Percentiles rank a stretch among this genome's conserved stretches.
Evolutionary conservation across 2,329 filamentous ascomycete genomes (phyloP).

Genomic region (Aureobasidium sp.): DNA sequence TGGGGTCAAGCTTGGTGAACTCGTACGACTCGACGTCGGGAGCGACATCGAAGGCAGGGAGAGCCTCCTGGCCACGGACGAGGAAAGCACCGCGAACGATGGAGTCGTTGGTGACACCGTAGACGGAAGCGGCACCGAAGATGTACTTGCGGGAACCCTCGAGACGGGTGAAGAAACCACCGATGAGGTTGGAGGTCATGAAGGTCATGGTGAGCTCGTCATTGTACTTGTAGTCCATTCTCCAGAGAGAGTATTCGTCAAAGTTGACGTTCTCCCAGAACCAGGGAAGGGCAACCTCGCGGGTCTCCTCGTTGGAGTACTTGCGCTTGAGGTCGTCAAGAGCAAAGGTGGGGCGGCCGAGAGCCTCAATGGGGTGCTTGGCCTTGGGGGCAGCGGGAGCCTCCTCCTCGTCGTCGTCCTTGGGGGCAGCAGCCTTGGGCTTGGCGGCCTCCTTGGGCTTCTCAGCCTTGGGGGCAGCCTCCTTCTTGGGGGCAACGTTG

Average conservation of each 20-base stretch:
- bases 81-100: slow-evolving; percentile 95
- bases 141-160: slow-evolving; percentile 99
- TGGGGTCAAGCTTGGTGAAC: slow-evolving; percentile 96
- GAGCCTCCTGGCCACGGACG: slow-evolving; percentile 89
- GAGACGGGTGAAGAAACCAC: slow-evolving; percentile 97
- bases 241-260: slow-evolving; percentile 97
- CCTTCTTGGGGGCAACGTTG: slow-evolving; percentile 78
- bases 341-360: slow-evolving; percentile 81
- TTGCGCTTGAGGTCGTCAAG: slow-evolving; percentile 99
- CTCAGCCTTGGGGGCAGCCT: slow-evolving; percentile 62
- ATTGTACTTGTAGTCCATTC: slow-evolving; percentile 98
- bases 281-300: slow-evolving; percentile 86
- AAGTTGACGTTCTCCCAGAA: slow-evolving; percentile 98
- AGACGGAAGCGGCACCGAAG: slow-evolving; percentile 92
- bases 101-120: slow-evolving; percentile 88
- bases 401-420: slow-evolving; percentile 68
- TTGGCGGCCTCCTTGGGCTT: slow-evolving; percentile 63
- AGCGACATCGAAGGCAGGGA: slow-evolving; percentile 94
- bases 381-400: slow-evolving; percentile 78
- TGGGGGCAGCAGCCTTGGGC: slow-evolving; percentile 59
- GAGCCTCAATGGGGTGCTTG: slow-evolving; percentile 94
- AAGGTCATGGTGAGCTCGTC: slow-evolving; percentile 97
- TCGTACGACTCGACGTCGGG: slow-evolving; percentile 97
- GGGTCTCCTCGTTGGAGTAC: slow-evolving; percentile 97
- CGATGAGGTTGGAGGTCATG: slow-evolving; percentile 99